Conservation (phyloP, 805 yeast genomes). For the Kazachstania kunashirensis region DNA sequence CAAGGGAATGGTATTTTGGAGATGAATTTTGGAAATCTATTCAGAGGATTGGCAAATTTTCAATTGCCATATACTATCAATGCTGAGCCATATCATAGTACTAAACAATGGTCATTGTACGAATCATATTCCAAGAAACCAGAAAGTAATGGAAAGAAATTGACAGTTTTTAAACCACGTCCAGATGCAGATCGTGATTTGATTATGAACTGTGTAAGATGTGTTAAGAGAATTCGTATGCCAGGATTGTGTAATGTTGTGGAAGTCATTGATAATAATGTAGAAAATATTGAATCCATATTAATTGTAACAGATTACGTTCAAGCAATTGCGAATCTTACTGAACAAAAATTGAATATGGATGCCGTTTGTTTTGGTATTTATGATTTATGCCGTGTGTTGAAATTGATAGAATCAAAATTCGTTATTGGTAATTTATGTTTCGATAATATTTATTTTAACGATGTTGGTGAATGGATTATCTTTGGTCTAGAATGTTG, state of each 20-base stretch:
- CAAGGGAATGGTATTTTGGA: too few species aligned
- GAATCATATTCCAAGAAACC: conserved; percentile 20
- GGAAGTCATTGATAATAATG: neutral
- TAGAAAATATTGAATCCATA: neutral
- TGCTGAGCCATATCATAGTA: conserved; percentile 14
- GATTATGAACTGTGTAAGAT: neutral
- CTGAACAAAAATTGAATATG: conserved; percentile 5
- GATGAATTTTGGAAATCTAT: conserved; percentile 26
- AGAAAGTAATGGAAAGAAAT: neutral
- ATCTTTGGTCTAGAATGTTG: conserved; percentile 66
- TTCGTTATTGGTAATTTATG: conserved; percentile 59
- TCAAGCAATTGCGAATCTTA: conserved; percentile 6
- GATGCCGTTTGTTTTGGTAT: conserved; percentile 21
- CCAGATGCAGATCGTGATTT: conserved; percentile 6
- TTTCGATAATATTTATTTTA: conserved; percentile 51
- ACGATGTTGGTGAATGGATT: conserved; percentile 70
- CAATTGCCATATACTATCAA: conserved; percentile 27
- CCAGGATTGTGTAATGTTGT: conserved; percentile 1
- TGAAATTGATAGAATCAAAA: conserved; percentile 13
- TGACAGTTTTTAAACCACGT: conserved; percentile 22
- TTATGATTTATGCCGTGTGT: conserved; percentile 18
- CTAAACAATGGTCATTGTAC: conserved; percentile 22
- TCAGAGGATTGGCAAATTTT: conserved; percentile 25
- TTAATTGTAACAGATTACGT: conserved; percentile 4
- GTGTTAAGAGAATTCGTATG: conserved; percentile 1